These are phyloP conservation scores for Populus tremula DNA, from an alignment of 345 rosid genomes.

Conservation along the genomic window DNA sequence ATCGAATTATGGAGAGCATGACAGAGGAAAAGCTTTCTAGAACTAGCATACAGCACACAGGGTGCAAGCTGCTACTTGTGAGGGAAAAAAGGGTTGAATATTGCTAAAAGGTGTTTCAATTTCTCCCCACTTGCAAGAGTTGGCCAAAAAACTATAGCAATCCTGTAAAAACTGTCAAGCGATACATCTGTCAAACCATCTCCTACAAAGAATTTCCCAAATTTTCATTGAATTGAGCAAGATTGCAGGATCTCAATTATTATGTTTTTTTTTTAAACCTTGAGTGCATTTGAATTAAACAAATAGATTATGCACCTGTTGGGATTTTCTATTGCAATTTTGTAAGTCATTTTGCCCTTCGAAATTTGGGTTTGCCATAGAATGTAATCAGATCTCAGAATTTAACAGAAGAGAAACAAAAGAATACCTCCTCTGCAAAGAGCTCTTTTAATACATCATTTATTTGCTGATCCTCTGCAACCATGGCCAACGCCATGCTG, in stretches of 20 bases:
- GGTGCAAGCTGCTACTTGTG: not conserved
- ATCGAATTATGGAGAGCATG: no score
- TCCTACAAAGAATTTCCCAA: not conserved
- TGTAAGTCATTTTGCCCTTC: not conserved
- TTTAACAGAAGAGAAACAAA: not conserved
- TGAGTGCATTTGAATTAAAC: not conserved
- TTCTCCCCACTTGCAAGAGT: not conserved
- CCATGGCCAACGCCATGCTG: slow-evolving; percentile 85
- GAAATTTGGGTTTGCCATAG: not conserved
- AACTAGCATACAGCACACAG: not conserved
- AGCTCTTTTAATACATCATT: slow-evolving; percentile 68
- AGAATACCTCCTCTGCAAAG: slow-evolving; percentile 66
- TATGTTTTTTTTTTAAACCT: not conserved
- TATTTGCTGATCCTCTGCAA: slow-evolving; percentile 76
- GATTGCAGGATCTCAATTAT: not conserved
- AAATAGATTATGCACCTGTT: not conserved
- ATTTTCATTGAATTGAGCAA: not conserved
- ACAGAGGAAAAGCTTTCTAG: no score
- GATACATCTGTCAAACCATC: not conserved
- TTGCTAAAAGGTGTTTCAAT: not conserved
- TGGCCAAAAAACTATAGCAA: not conserved
- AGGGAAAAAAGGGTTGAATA: not conserved
- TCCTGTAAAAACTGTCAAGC: not conserved
- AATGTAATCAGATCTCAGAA: slow-evolving; percentile 1
- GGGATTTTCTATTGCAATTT: not conserved